These are phyloP conservation scores for Seiridium cupressi DNA, from an alignment of 2,329 filamentous ascomycete species.

Conservation along the genomic window DNA sequence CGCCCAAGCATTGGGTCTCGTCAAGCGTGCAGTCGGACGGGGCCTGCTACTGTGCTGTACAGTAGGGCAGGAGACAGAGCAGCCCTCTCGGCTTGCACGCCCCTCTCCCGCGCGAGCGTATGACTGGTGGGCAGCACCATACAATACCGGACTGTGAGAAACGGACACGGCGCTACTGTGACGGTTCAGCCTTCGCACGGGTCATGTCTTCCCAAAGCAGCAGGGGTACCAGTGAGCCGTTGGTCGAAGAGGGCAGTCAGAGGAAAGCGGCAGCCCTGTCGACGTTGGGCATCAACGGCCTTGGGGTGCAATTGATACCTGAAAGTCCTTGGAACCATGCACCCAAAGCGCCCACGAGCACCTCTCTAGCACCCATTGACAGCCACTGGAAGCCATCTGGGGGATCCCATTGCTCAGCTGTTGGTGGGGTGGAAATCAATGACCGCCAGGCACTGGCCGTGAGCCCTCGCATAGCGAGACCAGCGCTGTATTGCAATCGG, in stretches of 20 bases:
- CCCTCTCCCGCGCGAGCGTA: not conserved
- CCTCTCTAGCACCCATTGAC: constrained; percentile 7
- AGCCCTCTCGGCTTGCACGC: constrained; percentile 8
- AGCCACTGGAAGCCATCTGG: constrained; percentile 9
- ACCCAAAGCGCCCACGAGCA: constrained; percentile 10
- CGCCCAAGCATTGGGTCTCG: not conserved
- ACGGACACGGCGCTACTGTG: constrained; percentile 1
- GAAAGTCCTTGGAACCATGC: constrained; percentile 1
- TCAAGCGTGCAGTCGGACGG: constrained; percentile 1
- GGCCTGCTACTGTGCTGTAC: not conserved
- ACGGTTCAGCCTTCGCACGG: not conserved
- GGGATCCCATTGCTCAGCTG: constrained; percentile 11
- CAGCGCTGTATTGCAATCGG: constrained; percentile 3
- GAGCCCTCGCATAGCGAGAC: constrained; percentile 3
- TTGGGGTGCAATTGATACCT: constrained; percentile 8
- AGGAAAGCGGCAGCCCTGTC: constrained; percentile 5
- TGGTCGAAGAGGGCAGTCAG: not conserved
- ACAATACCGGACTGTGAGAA: not conserved
- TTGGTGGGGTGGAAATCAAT: constrained; percentile 6
- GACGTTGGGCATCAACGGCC: constrained; percentile 11
- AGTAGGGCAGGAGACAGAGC: constrained; percentile 1
- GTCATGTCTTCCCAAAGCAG: not conserved
- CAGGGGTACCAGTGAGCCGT: not conserved
- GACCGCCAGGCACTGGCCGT: constrained; percentile 6
- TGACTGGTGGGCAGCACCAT: constrained; percentile 6